Conservation (phyloP, 768 basidiomycete genomes). For the Calocera cornea region DNA sequence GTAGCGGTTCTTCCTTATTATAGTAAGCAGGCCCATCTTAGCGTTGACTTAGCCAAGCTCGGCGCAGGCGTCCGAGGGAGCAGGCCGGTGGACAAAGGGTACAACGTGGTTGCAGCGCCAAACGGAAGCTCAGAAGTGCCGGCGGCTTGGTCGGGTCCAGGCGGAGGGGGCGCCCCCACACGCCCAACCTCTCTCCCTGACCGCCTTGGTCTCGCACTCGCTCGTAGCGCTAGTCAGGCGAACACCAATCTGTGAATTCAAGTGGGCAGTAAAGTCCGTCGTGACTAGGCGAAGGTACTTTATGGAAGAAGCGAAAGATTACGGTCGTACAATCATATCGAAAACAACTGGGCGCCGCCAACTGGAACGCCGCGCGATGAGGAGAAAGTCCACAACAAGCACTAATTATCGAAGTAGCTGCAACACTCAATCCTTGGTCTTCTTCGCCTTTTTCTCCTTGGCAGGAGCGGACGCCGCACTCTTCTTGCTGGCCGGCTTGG, state of each 20-base stretch:
- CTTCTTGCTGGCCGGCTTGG: background rate
- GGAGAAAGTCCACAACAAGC: background rate
- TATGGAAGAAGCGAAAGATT: background rate
- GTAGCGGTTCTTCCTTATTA: conserved; percentile 88
- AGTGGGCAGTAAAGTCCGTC: background rate
- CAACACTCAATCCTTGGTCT: background rate
- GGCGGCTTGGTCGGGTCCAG: background rate
- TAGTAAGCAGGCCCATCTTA: conserved; percentile 83
- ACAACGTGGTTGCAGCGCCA: background rate
- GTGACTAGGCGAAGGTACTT: background rate
- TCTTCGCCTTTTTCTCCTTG: background rate
- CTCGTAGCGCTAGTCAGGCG: background rate
- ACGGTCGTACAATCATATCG: background rate
- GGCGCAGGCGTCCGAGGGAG: background rate
- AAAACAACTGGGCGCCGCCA: background rate
- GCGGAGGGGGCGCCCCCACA: background rate
- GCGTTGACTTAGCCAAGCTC: background rate
- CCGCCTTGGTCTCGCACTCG: background rate
- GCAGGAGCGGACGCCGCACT: background rate
- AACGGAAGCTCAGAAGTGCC: background rate
- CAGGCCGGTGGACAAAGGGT: background rate
- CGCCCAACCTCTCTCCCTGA: background rate
- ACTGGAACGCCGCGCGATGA: background rate
- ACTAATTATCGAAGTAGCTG: background rate
- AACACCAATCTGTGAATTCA: background rate